A percentile compares a stretch with the other conserved stretches of the same genome.
Conservation (phyloP, 139 green algal genomes). For the Chlamydomonas sp. region DNA sequence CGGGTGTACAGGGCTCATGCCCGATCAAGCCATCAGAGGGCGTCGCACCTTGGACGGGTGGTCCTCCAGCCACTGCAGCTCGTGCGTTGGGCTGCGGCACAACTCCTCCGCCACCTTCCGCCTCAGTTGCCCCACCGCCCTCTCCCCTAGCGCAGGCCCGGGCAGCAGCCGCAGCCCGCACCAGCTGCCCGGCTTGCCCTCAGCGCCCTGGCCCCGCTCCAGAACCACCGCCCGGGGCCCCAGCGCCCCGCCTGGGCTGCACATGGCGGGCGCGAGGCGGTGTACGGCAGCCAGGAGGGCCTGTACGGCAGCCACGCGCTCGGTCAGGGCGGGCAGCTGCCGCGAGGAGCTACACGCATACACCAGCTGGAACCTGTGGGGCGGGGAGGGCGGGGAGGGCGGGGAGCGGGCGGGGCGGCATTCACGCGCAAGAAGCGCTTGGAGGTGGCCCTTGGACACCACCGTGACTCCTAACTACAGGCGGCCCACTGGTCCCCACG, state of each 20-base stretch:
- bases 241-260: background rate
- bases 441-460: too few relatives aligned
- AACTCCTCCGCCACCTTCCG: constrained; percentile 31
- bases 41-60: background rate
- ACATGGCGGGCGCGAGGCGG: background rate
- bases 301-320: constrained; percentile 38
- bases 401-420: too few relatives aligned
- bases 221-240: background rate
- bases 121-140: too few relatives aligned
- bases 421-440: too few relatives aligned
- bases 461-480: too few relatives aligned
- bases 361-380: constrained; percentile 50
- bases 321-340: constrained; percentile 11
- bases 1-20: background rate
- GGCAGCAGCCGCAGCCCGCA: constrained; percentile 49
- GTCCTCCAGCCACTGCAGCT: constrained; percentile 40
- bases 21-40: background rate
- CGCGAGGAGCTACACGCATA: constrained; percentile 45
- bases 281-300: constrained; percentile 42
- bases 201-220: too few relatives aligned
- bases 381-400: too few relatives aligned
- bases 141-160: constrained; percentile 30
- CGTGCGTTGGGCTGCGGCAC: constrained; percentile 35
- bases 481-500: too few relatives aligned
- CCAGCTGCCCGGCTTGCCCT: constrained; percentile 6